Evolutionary conservation across 2,329 filamentous ascomycete species (phyloP).

Genomic region (Alternaria infectoria): DNA sequence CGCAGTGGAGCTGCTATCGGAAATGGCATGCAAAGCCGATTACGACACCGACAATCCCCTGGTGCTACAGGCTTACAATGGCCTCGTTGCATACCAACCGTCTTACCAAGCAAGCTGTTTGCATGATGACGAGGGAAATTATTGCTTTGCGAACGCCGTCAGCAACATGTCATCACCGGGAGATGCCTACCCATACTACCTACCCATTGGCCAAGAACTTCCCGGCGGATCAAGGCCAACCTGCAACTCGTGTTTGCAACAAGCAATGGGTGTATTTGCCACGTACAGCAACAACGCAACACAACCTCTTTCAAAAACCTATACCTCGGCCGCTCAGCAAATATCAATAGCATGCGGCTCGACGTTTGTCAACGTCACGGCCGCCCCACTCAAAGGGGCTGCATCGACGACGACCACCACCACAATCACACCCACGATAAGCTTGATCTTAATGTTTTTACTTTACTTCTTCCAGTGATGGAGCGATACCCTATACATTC

Average conservation of each 20-base stretch:
- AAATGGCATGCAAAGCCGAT: constrained; percentile 74
- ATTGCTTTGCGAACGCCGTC: constrained; percentile 85
- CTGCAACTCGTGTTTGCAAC: constrained; percentile 76
- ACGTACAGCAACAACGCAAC: constrained; percentile 69
- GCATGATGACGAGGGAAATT: constrained; percentile 66
- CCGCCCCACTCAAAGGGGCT: constrained; percentile 50
- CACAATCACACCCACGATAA: constrained; percentile 37
- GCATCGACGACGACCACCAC: constrained; percentile 27
- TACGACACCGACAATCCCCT: constrained; percentile 69
- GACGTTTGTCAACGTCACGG: constrained; percentile 59
- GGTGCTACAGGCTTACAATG: constrained; percentile 76
- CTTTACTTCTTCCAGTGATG: constrained; percentile 41
- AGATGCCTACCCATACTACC: constrained; percentile 82
- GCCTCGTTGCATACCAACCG: constrained; percentile 76
- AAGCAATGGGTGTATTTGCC: constrained; percentile 84
- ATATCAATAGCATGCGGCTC: constrained; percentile 71
- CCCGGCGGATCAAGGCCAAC: constrained; percentile 71
- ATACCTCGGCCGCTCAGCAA: constrained; percentile 72
- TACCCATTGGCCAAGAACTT: constrained; percentile 77
- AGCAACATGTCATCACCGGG: constrained; percentile 74
- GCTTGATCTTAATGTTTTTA: constrained; percentile 45
- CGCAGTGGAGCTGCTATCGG: constrained; percentile 67
- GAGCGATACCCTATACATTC: constrained; percentile 15
- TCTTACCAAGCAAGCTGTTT: constrained; percentile 84
- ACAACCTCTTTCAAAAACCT: constrained; percentile 72